Percentiles rank a stretch among this genome's conserved stretches.
Evolutionary conservation across 345 rosid genomes (phyloP).

Genomic region (Rhodamnia argentea): DNA sequence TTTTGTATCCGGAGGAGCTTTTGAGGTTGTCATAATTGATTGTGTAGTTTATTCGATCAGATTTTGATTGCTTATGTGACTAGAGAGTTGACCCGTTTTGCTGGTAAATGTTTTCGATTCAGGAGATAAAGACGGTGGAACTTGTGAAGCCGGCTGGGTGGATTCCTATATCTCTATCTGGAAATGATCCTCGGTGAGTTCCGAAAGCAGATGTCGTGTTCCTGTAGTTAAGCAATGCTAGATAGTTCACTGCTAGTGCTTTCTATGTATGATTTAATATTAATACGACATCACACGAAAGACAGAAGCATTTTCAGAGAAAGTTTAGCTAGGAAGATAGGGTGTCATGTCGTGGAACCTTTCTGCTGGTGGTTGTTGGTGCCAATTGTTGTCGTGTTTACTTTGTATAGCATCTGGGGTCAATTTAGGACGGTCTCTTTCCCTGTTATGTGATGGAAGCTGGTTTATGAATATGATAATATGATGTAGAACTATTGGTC

Average conservation of each 20-base stretch:
- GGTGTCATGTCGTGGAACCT: not conserved
- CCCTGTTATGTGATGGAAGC: not conserved
- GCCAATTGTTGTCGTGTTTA: not conserved
- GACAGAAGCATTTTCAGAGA: not conserved
- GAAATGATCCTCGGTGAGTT: conserved; percentile 73
- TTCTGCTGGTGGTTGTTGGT: not conserved
- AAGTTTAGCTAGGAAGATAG: not conserved
- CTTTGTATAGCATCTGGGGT: not conserved
- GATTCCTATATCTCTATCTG: conserved; percentile 69
- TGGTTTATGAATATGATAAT: not conserved
- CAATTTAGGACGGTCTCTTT: not conserved
- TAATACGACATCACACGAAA: not conserved
- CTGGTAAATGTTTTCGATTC: not conserved
- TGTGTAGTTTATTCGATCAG: not conserved
- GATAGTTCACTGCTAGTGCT: not conserved
- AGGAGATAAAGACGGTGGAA: conserved; percentile 87
- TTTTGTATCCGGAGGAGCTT: not conserved
- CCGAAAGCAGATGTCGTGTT: not conserved
- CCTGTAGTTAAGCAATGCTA: not conserved
- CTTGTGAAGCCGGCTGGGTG: conserved; percentile 85
- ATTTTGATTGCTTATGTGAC: not conserved
- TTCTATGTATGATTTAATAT: not conserved
- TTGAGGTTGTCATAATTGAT: not conserved
- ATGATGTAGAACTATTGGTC: not conserved
- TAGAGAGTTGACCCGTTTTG: not conserved